Evolutionary conservation across 306 rosid genomes (phyloP).

Genomic region (Cicer yamashitae): DNA sequence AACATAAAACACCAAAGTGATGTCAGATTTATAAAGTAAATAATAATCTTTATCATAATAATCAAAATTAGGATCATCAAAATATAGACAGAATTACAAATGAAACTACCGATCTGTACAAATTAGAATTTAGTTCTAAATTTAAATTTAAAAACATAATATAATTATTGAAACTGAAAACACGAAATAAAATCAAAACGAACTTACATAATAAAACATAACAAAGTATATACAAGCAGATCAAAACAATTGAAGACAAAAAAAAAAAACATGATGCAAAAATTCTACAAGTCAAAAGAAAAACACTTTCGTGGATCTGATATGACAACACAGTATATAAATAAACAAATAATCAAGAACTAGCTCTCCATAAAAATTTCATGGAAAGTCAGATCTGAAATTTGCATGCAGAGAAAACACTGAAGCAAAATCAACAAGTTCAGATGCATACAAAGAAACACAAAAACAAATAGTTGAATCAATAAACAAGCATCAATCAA

Average conservation of each 20-base stretch:
- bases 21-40: background rate
- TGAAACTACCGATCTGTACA: background rate
- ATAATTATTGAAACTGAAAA: background rate
- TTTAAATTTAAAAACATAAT: background rate
- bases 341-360: background rate
- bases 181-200: background rate
- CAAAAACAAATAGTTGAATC: background rate
- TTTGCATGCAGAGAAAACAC: background rate
- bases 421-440: background rate
- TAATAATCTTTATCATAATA: too few species aligned
- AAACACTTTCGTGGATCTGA: background rate
- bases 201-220: background rate
- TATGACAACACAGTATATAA: background rate
- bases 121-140: background rate
- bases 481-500: background rate
- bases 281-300: background rate
- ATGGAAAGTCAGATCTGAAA: conserved; percentile 36
- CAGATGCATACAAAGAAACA: background rate
- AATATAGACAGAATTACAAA: background rate
- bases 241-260: background rate
- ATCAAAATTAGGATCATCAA: too few species aligned
- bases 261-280: background rate
- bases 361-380: background rate
- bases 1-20: background rate
- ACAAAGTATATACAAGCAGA: background rate